These are phyloP conservation scores for Candida sp. DNA, from an alignment of 1,139 yeast genomes.

Conservation along the genomic window DNA sequence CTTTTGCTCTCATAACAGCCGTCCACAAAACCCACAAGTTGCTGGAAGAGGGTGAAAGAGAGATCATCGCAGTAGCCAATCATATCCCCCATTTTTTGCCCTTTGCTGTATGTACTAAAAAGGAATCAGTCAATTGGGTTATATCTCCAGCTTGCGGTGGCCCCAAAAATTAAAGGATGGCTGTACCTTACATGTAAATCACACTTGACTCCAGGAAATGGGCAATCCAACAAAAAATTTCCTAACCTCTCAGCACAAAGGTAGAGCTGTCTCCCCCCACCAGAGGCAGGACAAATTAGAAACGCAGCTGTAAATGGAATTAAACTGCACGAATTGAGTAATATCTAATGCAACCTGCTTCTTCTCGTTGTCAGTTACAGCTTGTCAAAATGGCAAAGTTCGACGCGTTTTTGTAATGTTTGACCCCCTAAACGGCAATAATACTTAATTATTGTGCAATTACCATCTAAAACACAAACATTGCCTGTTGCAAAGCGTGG, in stretches of 20 bases:
- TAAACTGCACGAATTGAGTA: background rate
- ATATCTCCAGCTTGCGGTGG: too few relatives aligned
- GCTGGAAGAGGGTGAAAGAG: background rate
- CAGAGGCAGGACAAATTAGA: too few relatives aligned
- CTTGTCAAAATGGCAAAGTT: background rate
- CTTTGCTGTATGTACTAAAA: background rate
- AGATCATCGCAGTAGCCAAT: background rate
- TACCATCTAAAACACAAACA: background rate
- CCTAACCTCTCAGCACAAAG: too few relatives aligned
- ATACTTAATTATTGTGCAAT: background rate
- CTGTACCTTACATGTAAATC: conserved; percentile 1
- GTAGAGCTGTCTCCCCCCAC: too few relatives aligned
- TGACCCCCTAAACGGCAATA: conserved; percentile 2
- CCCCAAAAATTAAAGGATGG: background rate
- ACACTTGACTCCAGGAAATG: background rate
- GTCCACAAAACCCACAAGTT: too few relatives aligned
- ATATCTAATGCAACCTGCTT: background rate
- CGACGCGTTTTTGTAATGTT: background rate
- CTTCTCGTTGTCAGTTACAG: background rate
- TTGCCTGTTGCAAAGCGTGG: too few relatives aligned
- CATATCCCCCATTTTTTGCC: background rate
- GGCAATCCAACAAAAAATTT: too few relatives aligned
- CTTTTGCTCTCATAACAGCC: too few relatives aligned
- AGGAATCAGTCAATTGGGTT: background rate
- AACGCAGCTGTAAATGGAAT: background rate